Conservation (phyloP, 306 rosid species). For the Cucumis hystrix region DNA sequence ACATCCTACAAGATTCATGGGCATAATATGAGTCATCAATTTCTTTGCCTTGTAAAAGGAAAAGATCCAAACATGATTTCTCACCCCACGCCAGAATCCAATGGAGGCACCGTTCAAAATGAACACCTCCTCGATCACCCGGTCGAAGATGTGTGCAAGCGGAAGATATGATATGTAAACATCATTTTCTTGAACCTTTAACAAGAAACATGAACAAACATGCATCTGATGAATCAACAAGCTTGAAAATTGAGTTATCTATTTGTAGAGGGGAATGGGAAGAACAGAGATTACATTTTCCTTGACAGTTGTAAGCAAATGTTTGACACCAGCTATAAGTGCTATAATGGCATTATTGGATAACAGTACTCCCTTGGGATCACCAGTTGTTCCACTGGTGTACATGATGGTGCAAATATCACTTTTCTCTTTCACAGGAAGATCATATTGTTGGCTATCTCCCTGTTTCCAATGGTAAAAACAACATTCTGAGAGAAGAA, state of each 20-base stretch:
- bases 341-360: slow-evolving; percentile 78
- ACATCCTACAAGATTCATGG: slow-evolving; percentile 56
- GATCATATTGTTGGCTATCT: slow-evolving; percentile 44
- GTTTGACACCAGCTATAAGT: slow-evolving; percentile 63
- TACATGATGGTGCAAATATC: slow-evolving; percentile 94
- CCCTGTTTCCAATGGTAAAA: slow-evolving; percentile 38
- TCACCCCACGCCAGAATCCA: slow-evolving; percentile 99
- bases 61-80: slow-evolving; percentile 11
- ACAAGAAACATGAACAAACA: slow-evolving; percentile 7
- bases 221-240: background rate
- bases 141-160: slow-evolving; percentile 86
- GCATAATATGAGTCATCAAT: slow-evolving; percentile 6
- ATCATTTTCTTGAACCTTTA: slow-evolving; percentile 50
- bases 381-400: slow-evolving; percentile 96
- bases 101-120: slow-evolving; percentile 82
- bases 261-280: slow-evolving; percentile 10
- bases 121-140: slow-evolving; percentile 87
- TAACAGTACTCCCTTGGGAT: slow-evolving; percentile 90
- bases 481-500: background rate
- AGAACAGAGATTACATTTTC: slow-evolving; percentile 37
- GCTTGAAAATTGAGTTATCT: background rate
- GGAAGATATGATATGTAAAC: slow-evolving; percentile 92
- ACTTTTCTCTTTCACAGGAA: slow-evolving; percentile 60
- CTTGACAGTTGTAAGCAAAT: slow-evolving; percentile 49
- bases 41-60: background rate